These are phyloP conservation scores for Nannochloris sp. DNA, from an alignment of 139 green algal species.

Conservation along the genomic window DNA sequence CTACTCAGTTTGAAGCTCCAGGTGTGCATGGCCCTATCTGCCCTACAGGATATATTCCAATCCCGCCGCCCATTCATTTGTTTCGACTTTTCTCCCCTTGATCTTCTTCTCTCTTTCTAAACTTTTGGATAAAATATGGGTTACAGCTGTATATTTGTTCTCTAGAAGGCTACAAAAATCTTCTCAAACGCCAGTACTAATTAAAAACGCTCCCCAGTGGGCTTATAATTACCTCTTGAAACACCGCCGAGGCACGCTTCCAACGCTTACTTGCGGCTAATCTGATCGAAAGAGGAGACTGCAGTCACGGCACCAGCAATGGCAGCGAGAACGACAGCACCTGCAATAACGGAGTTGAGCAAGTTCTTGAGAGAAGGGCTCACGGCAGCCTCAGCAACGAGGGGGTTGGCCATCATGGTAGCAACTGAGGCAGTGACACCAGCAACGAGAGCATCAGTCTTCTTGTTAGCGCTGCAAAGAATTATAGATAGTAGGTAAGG, in stretches of 20 bases:
- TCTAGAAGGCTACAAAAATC: no score
- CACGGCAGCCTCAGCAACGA: slow-evolving; percentile 66
- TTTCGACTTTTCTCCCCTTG: no score
- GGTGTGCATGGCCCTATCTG: no score
- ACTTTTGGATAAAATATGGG: no score
- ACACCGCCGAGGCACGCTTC: neutral
- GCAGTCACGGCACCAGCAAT: slow-evolving; percentile 76
- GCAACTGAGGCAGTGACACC: slow-evolving; percentile 46
- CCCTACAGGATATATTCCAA: no score
- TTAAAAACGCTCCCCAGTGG: no score
- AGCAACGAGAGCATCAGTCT: slow-evolving; percentile 42
- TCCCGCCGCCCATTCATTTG: no score
- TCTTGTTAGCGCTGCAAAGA: slow-evolving; percentile 48
- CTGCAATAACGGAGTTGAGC: slow-evolving; percentile 78
- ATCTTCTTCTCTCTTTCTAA: no score
- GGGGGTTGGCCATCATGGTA: slow-evolving; percentile 50
- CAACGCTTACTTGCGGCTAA: slow-evolving; percentile 33
- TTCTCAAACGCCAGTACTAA: no score
- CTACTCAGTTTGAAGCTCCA: no score
- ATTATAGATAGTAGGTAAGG: no score
- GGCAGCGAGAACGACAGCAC: slow-evolving; percentile 67
- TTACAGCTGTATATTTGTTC: no score
- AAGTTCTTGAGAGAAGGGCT: slow-evolving; percentile 94
- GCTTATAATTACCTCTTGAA: neutral
- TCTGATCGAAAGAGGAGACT: slow-evolving; percentile 79